Conservation (phyloP, 1,284 basidiomycete species). For the Trametes polyzona region DNA sequence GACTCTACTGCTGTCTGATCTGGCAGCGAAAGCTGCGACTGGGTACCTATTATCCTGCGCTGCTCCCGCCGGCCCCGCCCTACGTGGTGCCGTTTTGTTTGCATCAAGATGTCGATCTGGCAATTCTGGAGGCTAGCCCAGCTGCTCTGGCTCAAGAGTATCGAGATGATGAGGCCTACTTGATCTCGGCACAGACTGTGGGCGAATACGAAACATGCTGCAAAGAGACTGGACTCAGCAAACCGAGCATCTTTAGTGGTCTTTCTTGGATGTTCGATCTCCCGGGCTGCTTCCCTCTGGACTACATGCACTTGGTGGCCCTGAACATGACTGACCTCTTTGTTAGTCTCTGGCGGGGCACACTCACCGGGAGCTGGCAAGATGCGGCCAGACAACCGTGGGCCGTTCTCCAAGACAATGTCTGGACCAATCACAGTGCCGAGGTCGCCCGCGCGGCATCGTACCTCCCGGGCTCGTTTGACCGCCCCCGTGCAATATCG, state of each 20-base stretch:
- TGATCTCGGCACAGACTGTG: neutral
- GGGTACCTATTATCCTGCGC: neutral
- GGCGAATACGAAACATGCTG: neutral
- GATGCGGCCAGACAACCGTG: neutral
- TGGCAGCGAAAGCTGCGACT: neutral
- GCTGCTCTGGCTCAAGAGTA: neutral
- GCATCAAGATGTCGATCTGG: too few species aligned
- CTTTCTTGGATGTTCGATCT: neutral
- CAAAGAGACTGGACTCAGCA: neutral
- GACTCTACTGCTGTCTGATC: neutral
- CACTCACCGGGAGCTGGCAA: neutral
- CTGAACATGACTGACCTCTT: slow-evolving; percentile 37
- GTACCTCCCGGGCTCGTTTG: slow-evolving; percentile 30
- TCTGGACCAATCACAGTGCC: slow-evolving; percentile 5
- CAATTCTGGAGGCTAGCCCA: neutral
- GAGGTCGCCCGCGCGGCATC: slow-evolving; percentile 9
- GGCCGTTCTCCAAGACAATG: neutral
- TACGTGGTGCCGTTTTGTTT: too few species aligned
- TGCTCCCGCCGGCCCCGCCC: neutral
- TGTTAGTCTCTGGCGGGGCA: slow-evolving; percentile 30
- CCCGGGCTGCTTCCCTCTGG: neutral
- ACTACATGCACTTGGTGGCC: slow-evolving; percentile 36
- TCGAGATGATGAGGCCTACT: neutral
- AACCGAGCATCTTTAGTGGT: neutral
- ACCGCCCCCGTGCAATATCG: slow-evolving; percentile 30